Evolutionary conservation across 2,329 filamentous ascomycete species (phyloP), one percentile per base, ranked within the genome.

Genomic region (Teratosphaeria destructans): DNA sequence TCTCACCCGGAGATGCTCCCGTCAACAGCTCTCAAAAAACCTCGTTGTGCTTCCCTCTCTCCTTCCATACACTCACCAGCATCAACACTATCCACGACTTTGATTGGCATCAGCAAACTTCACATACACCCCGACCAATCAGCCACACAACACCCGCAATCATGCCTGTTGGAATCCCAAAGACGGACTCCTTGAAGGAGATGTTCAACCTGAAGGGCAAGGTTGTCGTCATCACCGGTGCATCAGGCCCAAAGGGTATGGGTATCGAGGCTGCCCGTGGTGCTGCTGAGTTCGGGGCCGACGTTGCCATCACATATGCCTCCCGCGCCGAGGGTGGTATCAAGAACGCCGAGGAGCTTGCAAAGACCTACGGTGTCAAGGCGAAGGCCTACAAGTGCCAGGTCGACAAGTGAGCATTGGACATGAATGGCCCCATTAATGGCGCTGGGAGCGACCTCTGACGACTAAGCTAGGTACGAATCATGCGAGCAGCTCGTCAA

Each of bases 381-480:
- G 78, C 78, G 73, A 86, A 85, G 76, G 82, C 84, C 62, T 87
- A 87, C 82, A 85, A 87, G 77, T 81, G 79, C 75, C 75, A 84
- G 69, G 78, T 86, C 64, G 76, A 79, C 71, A 76, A 77, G 73
- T 49, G 26, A 49, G 43, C 43, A 19, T 49, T 49, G 43, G 43
- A 49, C n/a, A 19, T 5, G 43, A 5, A 49, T 23, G 16, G 16
- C 19, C 5, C 16, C n/a, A 19, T 5, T 19, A 5, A 49, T 23
- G 16, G 16, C 19, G 16, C 16, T 23, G 4, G 16, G 43, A 10
- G n/a, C 16, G 8, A 26, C 16, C 19, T n/a, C 43, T 49, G 43
- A 49, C 43, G 19, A 3, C 23, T 19, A 6, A 5, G n/a, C 43
- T n/a, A 49, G 43, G 43, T 85, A 81, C 76, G 76, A 78, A 60